Percentiles rank a stretch among this genome's conserved stretches.
phyloP scores from a whole-genome alignment of 495 filamentous ascomycete species.

The Zalerion maritima region DNA sequence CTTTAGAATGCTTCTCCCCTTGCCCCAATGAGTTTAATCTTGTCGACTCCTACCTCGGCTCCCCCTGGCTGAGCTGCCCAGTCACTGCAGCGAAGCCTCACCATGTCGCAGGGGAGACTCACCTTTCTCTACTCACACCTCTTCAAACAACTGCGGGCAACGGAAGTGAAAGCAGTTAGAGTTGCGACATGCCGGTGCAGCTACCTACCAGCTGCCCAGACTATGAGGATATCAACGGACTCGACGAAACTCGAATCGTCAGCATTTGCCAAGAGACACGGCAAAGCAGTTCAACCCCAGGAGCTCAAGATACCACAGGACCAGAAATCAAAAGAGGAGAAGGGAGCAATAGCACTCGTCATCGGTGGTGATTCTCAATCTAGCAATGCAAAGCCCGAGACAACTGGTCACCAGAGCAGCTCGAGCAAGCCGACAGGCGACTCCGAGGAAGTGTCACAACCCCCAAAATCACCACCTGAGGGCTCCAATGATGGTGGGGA shows the following conservation, averaged over 20 bases:
- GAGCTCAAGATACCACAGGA: conserved; percentile 5
- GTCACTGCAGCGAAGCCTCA: conserved; percentile 7
- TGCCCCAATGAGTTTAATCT: conserved; percentile 2
- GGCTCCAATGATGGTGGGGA: conserved; percentile 7
- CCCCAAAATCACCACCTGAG: conserved; percentile 6
- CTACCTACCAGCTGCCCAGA: conserved; percentile 13
- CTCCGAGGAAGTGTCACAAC: conserved; percentile 3
- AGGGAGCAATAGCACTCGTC: conserved; percentile 3
- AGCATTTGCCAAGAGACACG: conserved; percentile 37
- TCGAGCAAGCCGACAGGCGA: neutral
- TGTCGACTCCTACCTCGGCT: conserved; percentile 8
- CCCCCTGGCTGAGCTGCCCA: conserved; percentile 1
- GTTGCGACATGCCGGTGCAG: conserved; percentile 17
- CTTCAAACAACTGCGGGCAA: conserved; percentile 17
- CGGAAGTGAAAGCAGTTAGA: conserved; percentile 18
- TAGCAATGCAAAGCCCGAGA: conserved; percentile 2
- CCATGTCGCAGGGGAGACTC: conserved; percentile 54
- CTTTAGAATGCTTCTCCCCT: conserved; percentile 2
- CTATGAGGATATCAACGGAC: conserved; percentile 27
- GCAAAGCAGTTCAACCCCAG: conserved; percentile 47
- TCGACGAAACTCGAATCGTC: conserved; percentile 17
- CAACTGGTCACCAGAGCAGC: neutral
- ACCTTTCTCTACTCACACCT: conserved; percentile 65
- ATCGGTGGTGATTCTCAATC: conserved; percentile 4
- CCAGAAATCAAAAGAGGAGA: conserved; percentile 12